Percentiles rank a stretch among this genome's conserved stretches.
Evolutionary conservation across 371 early-diverging fungal species (phyloP).

Genomic region (Blakeslea trispora): DNA sequence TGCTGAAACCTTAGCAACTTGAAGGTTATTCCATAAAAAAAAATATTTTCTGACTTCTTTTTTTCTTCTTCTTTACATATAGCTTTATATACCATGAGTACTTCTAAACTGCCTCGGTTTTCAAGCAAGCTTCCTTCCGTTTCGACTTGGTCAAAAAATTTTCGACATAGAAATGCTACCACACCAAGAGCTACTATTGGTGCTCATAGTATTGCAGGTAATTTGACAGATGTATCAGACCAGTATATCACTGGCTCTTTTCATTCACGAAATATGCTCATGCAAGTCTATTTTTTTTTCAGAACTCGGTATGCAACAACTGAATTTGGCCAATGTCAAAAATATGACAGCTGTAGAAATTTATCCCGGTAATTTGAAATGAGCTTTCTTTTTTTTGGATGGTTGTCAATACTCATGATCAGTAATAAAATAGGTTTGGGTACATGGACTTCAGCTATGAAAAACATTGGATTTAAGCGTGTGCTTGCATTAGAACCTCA

Average conservation of each 20-base stretch:
- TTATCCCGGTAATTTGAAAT: constrained; percentile 22
- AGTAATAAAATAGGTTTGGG: constrained; percentile 36
- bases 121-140: constrained; percentile 1
- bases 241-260: no score
- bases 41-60: no score
- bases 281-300: background rate
- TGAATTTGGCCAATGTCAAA: constrained; percentile 4
- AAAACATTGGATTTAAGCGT: constrained; percentile 38
- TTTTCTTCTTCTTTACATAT: no score
- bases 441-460: constrained; percentile 41
- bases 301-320: constrained; percentile 7
- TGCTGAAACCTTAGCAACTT: no score
- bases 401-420: no score
- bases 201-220: background rate
- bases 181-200: background rate
- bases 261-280: no score
- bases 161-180: background rate
- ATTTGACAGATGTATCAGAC: no score
- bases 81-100: constrained; percentile 3
- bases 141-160: background rate
- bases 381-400: no score
- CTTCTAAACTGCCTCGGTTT: background rate
- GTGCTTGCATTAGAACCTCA: constrained; percentile 40
- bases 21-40: no score
- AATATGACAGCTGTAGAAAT: constrained; percentile 13